phyloP scores from a whole-genome alignment of 805 yeast species.

The Ogataea pini region DNA sequence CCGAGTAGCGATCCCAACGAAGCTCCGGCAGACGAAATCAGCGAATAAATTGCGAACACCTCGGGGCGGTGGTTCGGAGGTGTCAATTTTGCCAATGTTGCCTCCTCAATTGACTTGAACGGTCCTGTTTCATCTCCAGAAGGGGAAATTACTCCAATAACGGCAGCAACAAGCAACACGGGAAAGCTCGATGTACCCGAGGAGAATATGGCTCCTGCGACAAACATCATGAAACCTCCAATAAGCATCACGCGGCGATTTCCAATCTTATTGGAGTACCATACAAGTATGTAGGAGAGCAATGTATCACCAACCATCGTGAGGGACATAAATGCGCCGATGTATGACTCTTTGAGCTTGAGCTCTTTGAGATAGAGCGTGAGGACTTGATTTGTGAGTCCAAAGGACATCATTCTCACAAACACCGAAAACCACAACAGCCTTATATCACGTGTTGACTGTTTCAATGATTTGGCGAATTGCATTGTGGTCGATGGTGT shows the following conservation, averaged over 20 bases:
- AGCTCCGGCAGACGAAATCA: conserved; percentile 68
- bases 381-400: conserved; percentile 76
- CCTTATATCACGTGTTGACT: conserved; percentile 49
- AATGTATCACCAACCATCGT: conserved; percentile 79
- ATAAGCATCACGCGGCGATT: conserved; percentile 60
- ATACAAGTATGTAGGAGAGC: conserved; percentile 68
- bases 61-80: conserved; percentile 65
- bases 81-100: conserved; percentile 77
- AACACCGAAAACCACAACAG: conserved; percentile 70
- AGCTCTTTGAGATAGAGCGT: conserved; percentile 63
- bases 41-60: conserved; percentile 71
- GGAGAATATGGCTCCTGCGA: conserved; percentile 69
- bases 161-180: conserved; percentile 66
- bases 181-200: conserved; percentile 48
- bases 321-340: conserved; percentile 80
- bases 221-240: conserved; percentile 68
- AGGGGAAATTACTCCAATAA: conserved; percentile 84
- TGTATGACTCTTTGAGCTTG: conserved; percentile 53
- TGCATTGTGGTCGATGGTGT: conserved; percentile 34
- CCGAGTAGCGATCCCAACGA: conserved; percentile 70
- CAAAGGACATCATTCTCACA: conserved; percentile 71
- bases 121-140: conserved; percentile 93
- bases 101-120: conserved; percentile 82
- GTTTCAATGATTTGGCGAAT: conserved; percentile 36
- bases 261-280: conserved; percentile 75